Conservation (phyloP, 164 flowering plant genomes). For the Nelumbo lutea region DNA sequence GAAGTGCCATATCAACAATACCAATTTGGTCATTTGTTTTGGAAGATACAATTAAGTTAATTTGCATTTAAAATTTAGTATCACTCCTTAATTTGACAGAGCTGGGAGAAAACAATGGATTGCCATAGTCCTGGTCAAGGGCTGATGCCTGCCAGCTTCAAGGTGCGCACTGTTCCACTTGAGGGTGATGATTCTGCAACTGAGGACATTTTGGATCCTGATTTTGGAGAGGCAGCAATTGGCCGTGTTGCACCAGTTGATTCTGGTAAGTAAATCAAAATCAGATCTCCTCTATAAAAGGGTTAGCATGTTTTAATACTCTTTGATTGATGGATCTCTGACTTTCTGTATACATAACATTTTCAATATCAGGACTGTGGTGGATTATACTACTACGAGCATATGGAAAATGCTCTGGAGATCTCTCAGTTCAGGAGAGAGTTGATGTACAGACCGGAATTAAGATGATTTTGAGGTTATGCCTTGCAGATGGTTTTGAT, state of each 20-base stretch:
- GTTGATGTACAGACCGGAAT: conserved; percentile 87
- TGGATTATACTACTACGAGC: conserved; percentile 82
- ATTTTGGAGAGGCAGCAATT: conserved; percentile 87
- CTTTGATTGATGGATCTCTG: background rate
- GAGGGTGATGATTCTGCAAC: conserved; percentile 71
- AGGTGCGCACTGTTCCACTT: conserved; percentile 72
- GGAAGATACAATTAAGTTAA: background rate
- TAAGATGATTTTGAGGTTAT: conserved; percentile 70
- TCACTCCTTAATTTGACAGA: conserved; percentile 26
- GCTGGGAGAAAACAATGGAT: conserved; percentile 92
- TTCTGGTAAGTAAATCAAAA: conserved; percentile 41
- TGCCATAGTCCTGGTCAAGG: conserved; percentile 90
- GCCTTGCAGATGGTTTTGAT: conserved; percentile 87
- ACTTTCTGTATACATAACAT: background rate
- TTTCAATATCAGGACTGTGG: conserved; percentile 54
- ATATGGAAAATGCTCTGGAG: conserved; percentile 78
- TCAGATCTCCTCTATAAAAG: background rate
- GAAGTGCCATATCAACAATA: background rate
- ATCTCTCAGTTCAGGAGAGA: conserved; percentile 65
- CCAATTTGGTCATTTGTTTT: background rate
- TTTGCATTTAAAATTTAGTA: background rate
- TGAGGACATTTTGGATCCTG: conserved; percentile 77
- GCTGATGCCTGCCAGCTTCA: conserved; percentile 89
- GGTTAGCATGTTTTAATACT: background rate
- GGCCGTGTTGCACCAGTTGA: conserved; percentile 93